Percentiles rank a stretch among this genome's conserved stretches.
Evolutionary conservation across 345 rosid species (phyloP).

Genomic region (Orychophragmus violaceus): DNA sequence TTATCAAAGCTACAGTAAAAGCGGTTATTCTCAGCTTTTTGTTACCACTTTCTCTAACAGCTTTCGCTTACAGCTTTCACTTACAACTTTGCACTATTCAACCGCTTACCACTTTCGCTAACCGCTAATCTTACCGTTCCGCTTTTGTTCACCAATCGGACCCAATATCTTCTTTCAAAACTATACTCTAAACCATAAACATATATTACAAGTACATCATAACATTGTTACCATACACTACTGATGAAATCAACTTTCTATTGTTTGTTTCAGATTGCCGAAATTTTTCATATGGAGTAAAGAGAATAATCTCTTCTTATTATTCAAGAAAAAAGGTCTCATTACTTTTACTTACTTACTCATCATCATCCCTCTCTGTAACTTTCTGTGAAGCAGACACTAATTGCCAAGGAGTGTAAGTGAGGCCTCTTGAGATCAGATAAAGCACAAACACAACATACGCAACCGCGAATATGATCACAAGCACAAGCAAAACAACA

Average conservation of each 20-base stretch:
- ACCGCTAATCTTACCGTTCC: too few relatives aligned
- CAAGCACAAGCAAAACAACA: slow-evolving; percentile 25
- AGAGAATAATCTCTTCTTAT: background rate
- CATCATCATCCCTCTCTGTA: slow-evolving; percentile 22
- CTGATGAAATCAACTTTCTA: slow-evolving; percentile 3
- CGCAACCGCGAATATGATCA: slow-evolving; percentile 41
- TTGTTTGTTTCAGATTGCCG: slow-evolving; percentile 8
- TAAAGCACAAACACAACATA: slow-evolving; percentile 67
- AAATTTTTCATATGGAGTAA: background rate
- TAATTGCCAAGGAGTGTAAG: slow-evolving; percentile 35
- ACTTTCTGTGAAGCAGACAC: slow-evolving; percentile 20
- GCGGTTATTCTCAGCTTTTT: too few relatives aligned
- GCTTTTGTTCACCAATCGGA: too few relatives aligned
- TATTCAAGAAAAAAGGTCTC: background rate
- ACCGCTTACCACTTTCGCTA: too few relatives aligned
- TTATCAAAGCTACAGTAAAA: too few relatives aligned
- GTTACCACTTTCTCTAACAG: too few relatives aligned
- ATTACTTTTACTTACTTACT: background rate
- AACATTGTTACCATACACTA: background rate
- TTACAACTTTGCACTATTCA: too few relatives aligned
- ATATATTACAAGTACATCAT: slow-evolving; percentile 1
- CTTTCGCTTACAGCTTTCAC: too few relatives aligned
- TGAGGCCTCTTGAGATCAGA: slow-evolving; percentile 48
- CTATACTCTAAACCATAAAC: background rate
- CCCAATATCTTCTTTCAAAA: background rate